phyloP scores from a whole-genome alignment of 345 rosid species.

The Citrus unshiu region DNA sequence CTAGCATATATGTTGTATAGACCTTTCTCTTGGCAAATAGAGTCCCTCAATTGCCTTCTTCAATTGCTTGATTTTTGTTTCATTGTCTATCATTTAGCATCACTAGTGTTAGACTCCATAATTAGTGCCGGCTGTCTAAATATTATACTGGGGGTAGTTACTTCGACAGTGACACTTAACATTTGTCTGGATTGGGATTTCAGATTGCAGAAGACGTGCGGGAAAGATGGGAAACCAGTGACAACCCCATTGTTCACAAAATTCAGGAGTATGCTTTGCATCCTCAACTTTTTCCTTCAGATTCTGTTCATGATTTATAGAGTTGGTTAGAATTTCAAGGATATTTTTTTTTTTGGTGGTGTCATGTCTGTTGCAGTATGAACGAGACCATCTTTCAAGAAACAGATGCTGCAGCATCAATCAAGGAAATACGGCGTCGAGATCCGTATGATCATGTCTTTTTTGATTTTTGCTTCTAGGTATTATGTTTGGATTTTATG shows the following conservation, averaged over 20 bases:
- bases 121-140: background rate
- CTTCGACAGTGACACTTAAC: background rate
- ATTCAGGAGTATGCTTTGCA: constrained; percentile 77
- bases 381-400: constrained; percentile 77
- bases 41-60: background rate
- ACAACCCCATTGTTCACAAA: constrained; percentile 87
- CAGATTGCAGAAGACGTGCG: constrained; percentile 91
- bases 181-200: constrained; percentile 18
- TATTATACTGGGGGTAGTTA: background rate
- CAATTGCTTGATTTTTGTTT: background rate
- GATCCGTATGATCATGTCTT: constrained; percentile 69
- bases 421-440: constrained; percentile 76
- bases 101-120: background rate
- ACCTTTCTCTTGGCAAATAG: background rate
- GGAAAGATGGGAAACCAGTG: constrained; percentile 98
- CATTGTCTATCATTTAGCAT: background rate
- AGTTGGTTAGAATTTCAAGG: background rate
- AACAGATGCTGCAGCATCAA: constrained; percentile 84
- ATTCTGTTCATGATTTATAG: background rate
- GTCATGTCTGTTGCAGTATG: constrained; percentile 51
- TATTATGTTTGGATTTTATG: constrained; percentile 9
- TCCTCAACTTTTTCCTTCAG: background rate
- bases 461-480: constrained; percentile 1
- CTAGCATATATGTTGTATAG: background rate
- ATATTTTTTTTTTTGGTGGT: background rate